Percentiles rank a stretch among this genome's conserved stretches.
Conservation (phyloP, 2,329 filamentous ascomycete genomes). For the Coleophoma cylindrospora region DNA sequence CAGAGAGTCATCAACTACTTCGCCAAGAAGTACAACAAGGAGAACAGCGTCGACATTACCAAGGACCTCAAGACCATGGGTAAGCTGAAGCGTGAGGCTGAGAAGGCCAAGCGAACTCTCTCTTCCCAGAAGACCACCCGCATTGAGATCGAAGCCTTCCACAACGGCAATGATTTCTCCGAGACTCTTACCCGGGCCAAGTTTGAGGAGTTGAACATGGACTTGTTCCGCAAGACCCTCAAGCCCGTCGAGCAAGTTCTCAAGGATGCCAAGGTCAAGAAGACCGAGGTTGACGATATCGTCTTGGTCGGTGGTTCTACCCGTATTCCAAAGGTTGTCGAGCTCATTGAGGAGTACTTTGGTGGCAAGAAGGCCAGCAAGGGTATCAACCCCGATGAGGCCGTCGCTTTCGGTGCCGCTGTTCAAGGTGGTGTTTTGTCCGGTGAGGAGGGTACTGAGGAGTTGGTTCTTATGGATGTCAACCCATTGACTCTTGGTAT, state of each 20-base stretch:
- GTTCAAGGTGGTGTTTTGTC: constrained; percentile 95
- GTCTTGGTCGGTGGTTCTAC: constrained; percentile 98
- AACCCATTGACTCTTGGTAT: constrained; percentile 96
- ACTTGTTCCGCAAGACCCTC: constrained; percentile 98
- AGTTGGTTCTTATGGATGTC: constrained; percentile 91
- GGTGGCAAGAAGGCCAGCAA: constrained; percentile 94
- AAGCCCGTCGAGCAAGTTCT: constrained; percentile 98
- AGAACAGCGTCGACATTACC: constrained; percentile 85
- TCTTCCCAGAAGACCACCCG: constrained; percentile 90
- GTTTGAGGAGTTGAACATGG: constrained; percentile 98
- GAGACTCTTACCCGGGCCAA: constrained; percentile 98
- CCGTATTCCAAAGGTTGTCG: constrained; percentile 96
- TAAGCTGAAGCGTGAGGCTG: constrained; percentile 98
- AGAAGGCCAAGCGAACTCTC: constrained; percentile 98
- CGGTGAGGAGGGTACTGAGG: constrained; percentile 76
- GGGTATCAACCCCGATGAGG: constrained; percentile 99
- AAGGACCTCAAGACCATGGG: constrained; percentile 98
- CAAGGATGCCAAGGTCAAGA: constrained; percentile 97
- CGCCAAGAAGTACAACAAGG: constrained; percentile 98
- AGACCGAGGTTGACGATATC: constrained; percentile 91
- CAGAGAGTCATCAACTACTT: constrained; percentile 96
- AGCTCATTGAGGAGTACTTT: constrained; percentile 94
- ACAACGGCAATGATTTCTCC: constrained; percentile 94
- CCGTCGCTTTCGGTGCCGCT: constrained; percentile 94
- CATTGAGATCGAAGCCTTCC: constrained; percentile 96